Evolutionary conservation across 2,329 filamentous ascomycete species (phyloP), one percentile per base, ranked within the genome.

Genomic region (Graphilbum sp.): DNA sequence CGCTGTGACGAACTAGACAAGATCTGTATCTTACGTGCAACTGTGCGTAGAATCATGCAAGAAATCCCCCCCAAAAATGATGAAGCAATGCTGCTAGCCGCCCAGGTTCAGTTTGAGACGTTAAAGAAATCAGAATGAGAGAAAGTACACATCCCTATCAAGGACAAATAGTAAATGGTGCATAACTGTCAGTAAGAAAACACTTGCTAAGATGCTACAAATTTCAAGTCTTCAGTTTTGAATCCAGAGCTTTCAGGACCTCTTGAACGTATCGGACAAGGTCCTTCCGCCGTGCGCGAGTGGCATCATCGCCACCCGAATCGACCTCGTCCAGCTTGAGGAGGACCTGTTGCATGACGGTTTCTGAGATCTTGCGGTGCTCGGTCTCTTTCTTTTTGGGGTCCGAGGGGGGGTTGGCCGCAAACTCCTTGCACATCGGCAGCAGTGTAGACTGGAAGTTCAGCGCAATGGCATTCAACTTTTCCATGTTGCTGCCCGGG

Each of bases 251-350:
- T 50, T 67, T 75, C 46, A 90, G 55, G 32, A 80, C 60, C 11
- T 62, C 67, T 53, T 88, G 80, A 4, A 80, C 75, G 45, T 79
- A 67, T 49, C 64, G 72, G n/a, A 88, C 79, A 36, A 87, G 56
- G 41, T 76, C 78, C 60, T 81, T 87, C 50, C 83, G 63, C 53
- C 63, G 70, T 12, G 65, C 58, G 44, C 81, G 66, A 20, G 79
- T 73, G 12, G 77, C 73, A 10, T 61, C 54, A 46, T 82, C 72
- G 5, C 79, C 80, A 35, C 79, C 76, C 0, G 76, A 77, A 47
- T 88, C 80, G 3, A 88, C 72, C 18, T 69, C 75, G 52, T 90
- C 83, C 30, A 85, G 56, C 59, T 87, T 88, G 45, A 90, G 58
- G 29, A 88, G 51, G 3, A 86, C 72, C 48, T 86, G 79, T 44